Conservation (phyloP, 257 asterid genomes). For the Knoxia roxburghii region DNA sequence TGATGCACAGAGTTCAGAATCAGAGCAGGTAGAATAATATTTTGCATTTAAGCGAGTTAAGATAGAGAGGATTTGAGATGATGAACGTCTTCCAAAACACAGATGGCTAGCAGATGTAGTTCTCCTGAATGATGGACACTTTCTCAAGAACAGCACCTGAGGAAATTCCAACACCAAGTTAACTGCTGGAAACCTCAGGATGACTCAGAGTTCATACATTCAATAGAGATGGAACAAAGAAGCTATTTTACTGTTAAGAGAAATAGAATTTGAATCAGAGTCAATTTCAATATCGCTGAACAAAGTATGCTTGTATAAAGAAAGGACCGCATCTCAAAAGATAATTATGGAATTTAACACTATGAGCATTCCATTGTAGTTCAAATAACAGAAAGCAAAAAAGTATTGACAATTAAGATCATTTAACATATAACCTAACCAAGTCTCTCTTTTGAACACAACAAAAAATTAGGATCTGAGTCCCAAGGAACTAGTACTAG, state of each 20-base stretch:
- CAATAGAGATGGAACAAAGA: not conserved
- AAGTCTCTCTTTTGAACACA: too few species aligned
- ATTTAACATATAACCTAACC: too few species aligned
- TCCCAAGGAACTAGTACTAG: too few species aligned
- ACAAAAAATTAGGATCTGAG: too few species aligned
- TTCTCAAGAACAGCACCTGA: slow-evolving; percentile 73
- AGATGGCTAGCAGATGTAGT: slow-evolving; percentile 46
- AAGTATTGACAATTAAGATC: not conserved
- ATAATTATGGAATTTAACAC: too few species aligned
- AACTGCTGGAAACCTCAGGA: slow-evolving; percentile 22
- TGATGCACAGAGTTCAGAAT: slow-evolving; percentile 39
- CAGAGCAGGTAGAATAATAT: slow-evolving; percentile 47
- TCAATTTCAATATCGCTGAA: not conserved
- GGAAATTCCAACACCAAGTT: slow-evolving; percentile 28
- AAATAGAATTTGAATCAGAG: not conserved
- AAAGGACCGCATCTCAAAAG: too few species aligned
- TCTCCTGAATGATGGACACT: slow-evolving; percentile 58
- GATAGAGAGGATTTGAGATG: slow-evolving; percentile 45
- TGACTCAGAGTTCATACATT: not conserved
- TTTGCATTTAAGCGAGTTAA: slow-evolving; percentile 41
- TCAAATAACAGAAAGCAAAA: not conserved
- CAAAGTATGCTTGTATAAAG: not conserved
- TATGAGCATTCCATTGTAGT: not conserved
- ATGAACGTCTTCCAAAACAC: slow-evolving; percentile 53
- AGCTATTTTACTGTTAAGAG: not conserved